Base-by-base conservation (phyloP, 495 filamentous ascomycete species). In the Rostrohypoxylon terebratum region DNA sequence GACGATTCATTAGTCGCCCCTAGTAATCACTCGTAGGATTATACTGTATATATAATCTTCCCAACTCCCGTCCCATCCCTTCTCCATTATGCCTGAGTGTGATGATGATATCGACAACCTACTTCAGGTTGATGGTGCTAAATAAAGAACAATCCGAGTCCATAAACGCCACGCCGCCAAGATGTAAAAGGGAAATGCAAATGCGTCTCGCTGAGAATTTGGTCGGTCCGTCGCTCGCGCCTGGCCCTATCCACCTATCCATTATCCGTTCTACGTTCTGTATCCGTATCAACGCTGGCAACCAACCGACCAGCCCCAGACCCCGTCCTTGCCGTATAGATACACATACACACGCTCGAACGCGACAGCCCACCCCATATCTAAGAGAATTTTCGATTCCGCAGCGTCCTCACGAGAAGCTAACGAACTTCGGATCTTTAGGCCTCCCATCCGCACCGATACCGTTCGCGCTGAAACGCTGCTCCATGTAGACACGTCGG, bases 351-450 rank as follows among this genome's bases (percentile, higher is more conserved):
- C 9, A 33, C 14, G 25, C 2, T 11, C 50, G 16, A n/a, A 1
- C 44, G 18, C 21, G 20, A 50, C 20, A 10, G 11, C 20, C 47
- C 47, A 10, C 9, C 9, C 20, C 23, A n/a, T 53, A 53, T 51
- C 13, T 25, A 10, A 20, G 1, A 6, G 10, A 8, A 8, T n/a
- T 11, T 11, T 11, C 11, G 20, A 20, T 23, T 25, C 18, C 9
- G 20, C 47, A 23, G 14, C 13, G 23, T 13, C 28, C 28, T 77
- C 59, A 96, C 25, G 93, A 96, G 80, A 97, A 97, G 62, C 92
- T 94, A 10, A 97, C 93, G 77, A 97, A 96, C 84, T 97, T 97
- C 63, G 94, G 93, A 86, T 98, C 96, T 78, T 89, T 89, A 57
- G 96, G 96, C 75, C 89, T 81, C 36, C 96, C 96, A 80, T 98